These are phyloP conservation scores for Penicillium verhagenii DNA, from an alignment of 495 filamentous ascomycete species.

Conservation along the genomic window DNA sequence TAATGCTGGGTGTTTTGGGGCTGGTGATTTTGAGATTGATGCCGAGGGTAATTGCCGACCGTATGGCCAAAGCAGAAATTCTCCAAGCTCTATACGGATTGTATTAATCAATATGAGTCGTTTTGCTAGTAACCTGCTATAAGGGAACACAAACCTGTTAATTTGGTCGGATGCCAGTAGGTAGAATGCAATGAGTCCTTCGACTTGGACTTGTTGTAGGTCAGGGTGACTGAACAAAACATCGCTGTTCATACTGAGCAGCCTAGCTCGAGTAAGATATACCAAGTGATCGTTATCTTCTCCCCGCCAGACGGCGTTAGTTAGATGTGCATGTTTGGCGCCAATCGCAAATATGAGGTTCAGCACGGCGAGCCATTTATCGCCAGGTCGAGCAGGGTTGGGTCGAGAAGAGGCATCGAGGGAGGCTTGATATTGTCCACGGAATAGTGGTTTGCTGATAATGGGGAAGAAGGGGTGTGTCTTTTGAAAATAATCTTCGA, in stretches of 20 bases:
- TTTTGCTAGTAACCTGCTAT: not conserved
- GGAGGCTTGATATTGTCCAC: slow-evolving; percentile 33
- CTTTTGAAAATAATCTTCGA: slow-evolving; percentile 49
- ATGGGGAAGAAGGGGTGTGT: slow-evolving; percentile 58
- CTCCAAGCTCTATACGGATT: slow-evolving; percentile 55
- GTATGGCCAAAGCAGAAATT: slow-evolving; percentile 58
- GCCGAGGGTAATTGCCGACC: slow-evolving; percentile 60
- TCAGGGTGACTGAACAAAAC: slow-evolving; percentile 50
- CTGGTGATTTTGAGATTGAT: slow-evolving; percentile 63
- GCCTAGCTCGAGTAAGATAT: slow-evolving; percentile 54
- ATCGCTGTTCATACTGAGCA: slow-evolving; percentile 48
- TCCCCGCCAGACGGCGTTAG: slow-evolving; percentile 38
- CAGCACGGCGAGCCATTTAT: slow-evolving; percentile 56
- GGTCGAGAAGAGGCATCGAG: slow-evolving; percentile 23
- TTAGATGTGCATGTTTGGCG: slow-evolving; percentile 51
- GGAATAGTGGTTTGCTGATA: slow-evolving; percentile 43
- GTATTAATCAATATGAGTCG: not conserved
- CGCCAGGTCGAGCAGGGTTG: slow-evolving; percentile 21
- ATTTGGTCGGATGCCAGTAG: slow-evolving; percentile 55
- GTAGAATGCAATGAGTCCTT: slow-evolving; percentile 56
- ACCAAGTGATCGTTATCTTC: slow-evolving; percentile 51
- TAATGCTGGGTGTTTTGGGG: slow-evolving; percentile 39
- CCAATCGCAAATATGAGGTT: slow-evolving; percentile 64
- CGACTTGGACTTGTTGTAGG: slow-evolving; percentile 55
- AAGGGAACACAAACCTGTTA: slow-evolving; percentile 46